Evolutionary conservation across 371 early-diverging fungal genomes (phyloP), one percentile per base, ranked within the genome.

Genomic region (Saksenaea oblongispora): DNA sequence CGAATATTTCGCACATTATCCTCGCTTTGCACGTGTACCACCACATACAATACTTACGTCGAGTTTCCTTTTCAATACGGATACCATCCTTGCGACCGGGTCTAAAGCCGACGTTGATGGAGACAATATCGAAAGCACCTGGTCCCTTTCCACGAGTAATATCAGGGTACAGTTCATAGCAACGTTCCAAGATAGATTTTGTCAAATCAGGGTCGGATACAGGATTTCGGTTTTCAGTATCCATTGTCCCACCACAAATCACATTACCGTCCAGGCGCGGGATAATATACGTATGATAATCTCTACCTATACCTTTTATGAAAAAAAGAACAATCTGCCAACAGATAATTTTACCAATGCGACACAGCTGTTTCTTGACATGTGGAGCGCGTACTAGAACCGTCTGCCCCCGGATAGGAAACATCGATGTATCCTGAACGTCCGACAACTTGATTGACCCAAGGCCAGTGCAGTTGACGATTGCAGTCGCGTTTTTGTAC

Each of bases 401-500:
- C 7, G 87, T 90, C 70, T 94, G 93, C 13, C 95, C 95, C 27
- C 93, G 84, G 0, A 88, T 80, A 9, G 91, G 86, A 60, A 83
- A 91, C 64, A 89, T 78, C 4, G 71, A 70, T 5, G 61, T 35
- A 65, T 94, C 95, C 28, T 83, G 71, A 1, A 92, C 90, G 31
- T 91, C 93, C 0, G 83, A 85, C 3, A 94, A 69, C 28, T 69
- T 69, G 37, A 75, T 58, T 7, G 92, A 83, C 10, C 86, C 87
- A 41, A 84, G 67, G 1, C 90, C 95, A 28, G 91, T 83, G 65
- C 93, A 93, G 63, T 93, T 93, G 62, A 95, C 74, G 14, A 93
- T 73, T 35, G 84, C 64, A 44, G 80, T 82, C 11, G 79, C 79
- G 9, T 83, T 60, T 7, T 54, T 37, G 44, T 72, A 72, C 13